Base-by-base conservation (phyloP, 441 rosid genomes). In the Euphorbia schlechtendalii region DNA sequence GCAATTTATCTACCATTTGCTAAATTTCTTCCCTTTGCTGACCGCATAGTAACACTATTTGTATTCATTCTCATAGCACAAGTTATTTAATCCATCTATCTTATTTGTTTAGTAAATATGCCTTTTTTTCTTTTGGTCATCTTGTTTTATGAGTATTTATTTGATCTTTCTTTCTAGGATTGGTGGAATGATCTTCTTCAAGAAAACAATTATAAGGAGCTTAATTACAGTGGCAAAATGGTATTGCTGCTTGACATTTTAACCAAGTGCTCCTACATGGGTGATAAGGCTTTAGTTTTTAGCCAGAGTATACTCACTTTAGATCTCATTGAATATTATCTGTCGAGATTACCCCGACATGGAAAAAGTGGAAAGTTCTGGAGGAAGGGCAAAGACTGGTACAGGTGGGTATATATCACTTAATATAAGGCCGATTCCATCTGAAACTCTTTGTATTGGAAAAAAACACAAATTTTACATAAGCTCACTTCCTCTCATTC, bases 241-340 rank as follows among this genome's bases (percentile, higher is more conserved):
- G 96, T 96, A 69, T 78, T 96, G 83, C 86, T 92, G 79, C 83
- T 92, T 65, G 98, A 96, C 75, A 90, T 96, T 70, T 74, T 96
- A 71, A 82, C 84, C 66, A 80, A 79, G 84, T 81, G 82, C 78
- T 86, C 96, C 52, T 77, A 80, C 64, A 85, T 84, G 72, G 96
- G 85, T 66, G 99, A 96, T 68, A 96, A 96, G 85, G 86, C 85
- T 32, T 88, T 96, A 74, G 89, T 96, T 79, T 96, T 96, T 74
- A 92, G 97, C 85, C 99, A 95, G 81, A 95, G 99, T 78, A 92
- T 95, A 69, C 99, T 93, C 59, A 95, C 99, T 13, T 75, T 95
- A 72, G 99, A 95, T 83, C 96, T 95, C 75, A 92, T 95, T 70
- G 97, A 95, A 77, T 78, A 88, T 63, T 90, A 88, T 76, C 90